A percentile compares a stretch with the other conserved stretches of the same genome.
Evolutionary conservation across 805 yeast species (phyloP).

Genomic region (Yamadazyma sp.): DNA sequence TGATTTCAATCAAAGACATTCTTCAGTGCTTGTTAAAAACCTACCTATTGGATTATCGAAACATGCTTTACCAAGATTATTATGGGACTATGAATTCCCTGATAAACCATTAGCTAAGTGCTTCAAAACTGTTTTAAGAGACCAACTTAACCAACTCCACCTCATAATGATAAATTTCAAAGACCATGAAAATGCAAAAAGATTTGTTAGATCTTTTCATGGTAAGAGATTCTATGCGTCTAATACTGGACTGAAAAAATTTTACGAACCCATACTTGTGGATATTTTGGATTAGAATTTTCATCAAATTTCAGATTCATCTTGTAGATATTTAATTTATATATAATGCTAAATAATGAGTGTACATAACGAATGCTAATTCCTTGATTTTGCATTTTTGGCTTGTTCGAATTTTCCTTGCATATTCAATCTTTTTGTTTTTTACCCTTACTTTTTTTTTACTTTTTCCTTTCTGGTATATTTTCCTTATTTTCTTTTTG

Average conservation of each 20-base stretch:
- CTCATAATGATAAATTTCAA: slow-evolving; percentile 42
- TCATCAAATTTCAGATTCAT: too few species aligned
- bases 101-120: slow-evolving; percentile 11
- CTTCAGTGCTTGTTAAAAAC: slow-evolving; percentile 40
- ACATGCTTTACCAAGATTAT: slow-evolving; percentile 31
- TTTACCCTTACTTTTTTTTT: too few species aligned
- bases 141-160: slow-evolving; percentile 26
- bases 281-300: too few species aligned
- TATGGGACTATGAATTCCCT: slow-evolving; percentile 52
- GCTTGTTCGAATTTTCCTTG: too few species aligned
- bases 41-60: slow-evolving; percentile 43
- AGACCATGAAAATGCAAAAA: slow-evolving; percentile 41
- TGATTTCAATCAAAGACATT: slow-evolving; percentile 18
- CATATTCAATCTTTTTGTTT: too few species aligned
- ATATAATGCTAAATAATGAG: too few species aligned
- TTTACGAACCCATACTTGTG: slow-evolving; percentile 35
- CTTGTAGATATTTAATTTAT: too few species aligned
- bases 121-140: slow-evolving; percentile 19
- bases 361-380: too few species aligned
- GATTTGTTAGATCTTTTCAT: slow-evolving; percentile 53
- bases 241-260: slow-evolving; percentile 21
- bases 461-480: too few species aligned
- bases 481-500: too few species aligned
- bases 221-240: slow-evolving; percentile 39
- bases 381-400: too few species aligned